phyloP scores from a whole-genome alignment of 1,284 basidiomycete genomes.

The Phellopilus nigrolimitatus region DNA sequence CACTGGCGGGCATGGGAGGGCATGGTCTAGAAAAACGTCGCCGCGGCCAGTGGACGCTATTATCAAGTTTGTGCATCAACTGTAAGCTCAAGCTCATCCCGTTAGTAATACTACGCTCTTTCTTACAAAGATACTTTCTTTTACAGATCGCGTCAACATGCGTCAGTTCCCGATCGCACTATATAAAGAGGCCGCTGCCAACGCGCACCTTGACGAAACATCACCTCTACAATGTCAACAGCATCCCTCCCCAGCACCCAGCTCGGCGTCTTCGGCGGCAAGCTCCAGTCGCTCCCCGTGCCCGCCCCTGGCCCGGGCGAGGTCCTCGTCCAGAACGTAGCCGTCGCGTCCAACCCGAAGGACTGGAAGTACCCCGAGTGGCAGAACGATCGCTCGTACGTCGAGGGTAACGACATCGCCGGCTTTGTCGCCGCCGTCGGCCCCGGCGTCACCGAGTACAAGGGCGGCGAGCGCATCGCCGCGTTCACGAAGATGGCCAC shows the following conservation, averaged over 20 bases:
- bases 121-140: too few relatives aligned
- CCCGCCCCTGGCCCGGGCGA: slow-evolving; percentile 23
- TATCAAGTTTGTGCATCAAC: too few relatives aligned
- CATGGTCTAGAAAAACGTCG: too few relatives aligned
- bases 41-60: too few relatives aligned
- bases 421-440: slow-evolving; percentile 20
- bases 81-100: too few relatives aligned
- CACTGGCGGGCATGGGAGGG: too few relatives aligned
- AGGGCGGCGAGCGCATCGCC: slow-evolving; percentile 21
- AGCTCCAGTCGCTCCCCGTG: slow-evolving; percentile 18
- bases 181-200: too few relatives aligned
- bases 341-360: slow-evolving; percentile 31
- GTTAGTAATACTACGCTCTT: too few relatives aligned
- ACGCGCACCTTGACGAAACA: too few relatives aligned
- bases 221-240: too few relatives aligned
- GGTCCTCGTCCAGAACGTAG: slow-evolving; percentile 32
- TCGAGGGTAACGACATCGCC: slow-evolving; percentile 22
- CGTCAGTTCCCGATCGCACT: too few relatives aligned
- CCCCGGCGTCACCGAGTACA: slow-evolving; percentile 20
- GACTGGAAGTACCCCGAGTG: slow-evolving; percentile 26
- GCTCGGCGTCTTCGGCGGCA: slow-evolving; percentile 9
- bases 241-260: slow-evolving; percentile 9
- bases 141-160: too few relatives aligned
- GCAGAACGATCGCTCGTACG: slow-evolving; percentile 14
- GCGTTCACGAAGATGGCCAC: slow-evolving; percentile 27